A percentile compares a stretch with the other conserved stretches of the same genome.
Conservation (phyloP, 2,329 filamentous ascomycete genomes). For the Fusarium falciforme region DNA sequence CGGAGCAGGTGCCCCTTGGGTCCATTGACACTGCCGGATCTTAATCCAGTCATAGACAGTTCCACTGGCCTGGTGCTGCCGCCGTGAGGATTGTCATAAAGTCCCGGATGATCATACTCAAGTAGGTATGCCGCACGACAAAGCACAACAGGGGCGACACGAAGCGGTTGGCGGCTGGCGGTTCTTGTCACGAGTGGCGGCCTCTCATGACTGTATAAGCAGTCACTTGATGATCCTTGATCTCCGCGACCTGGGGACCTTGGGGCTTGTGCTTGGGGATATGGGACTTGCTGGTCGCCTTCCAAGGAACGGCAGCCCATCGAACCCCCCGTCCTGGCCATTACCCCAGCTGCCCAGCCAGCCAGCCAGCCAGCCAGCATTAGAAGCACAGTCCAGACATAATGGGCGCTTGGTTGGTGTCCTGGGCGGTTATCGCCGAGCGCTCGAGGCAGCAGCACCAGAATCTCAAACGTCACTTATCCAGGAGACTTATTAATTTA, state of each 20-base stretch:
- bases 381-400: not conserved
- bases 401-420: not conserved
- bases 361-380: not conserved
- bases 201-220: constrained; percentile 3
- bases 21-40: constrained; percentile 27
- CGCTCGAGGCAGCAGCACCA: not conserved
- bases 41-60: constrained; percentile 17
- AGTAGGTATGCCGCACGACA: constrained; percentile 12
- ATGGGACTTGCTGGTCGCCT: not conserved
- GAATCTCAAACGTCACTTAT: not conserved
- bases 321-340: not conserved
- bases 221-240: constrained; percentile 20
- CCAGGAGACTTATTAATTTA: not conserved
- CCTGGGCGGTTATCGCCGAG: not conserved
- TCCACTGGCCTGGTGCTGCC: constrained; percentile 22
- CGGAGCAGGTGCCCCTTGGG: constrained; percentile 10
- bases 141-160: constrained; percentile 4
- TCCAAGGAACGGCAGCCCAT: constrained; percentile 13
- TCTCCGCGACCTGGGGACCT: not conserved
- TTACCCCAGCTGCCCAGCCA: not conserved
- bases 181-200: constrained; percentile 16
- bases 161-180: not conserved
- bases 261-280: not conserved
- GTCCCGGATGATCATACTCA: constrained; percentile 24
- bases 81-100: constrained; percentile 22